A percentile compares a stretch with the other conserved stretches of the same genome.
phyloP scores from a whole-genome alignment of 2,329 filamentous ascomycete species.

The Colletotrichum coccodes region DNA sequence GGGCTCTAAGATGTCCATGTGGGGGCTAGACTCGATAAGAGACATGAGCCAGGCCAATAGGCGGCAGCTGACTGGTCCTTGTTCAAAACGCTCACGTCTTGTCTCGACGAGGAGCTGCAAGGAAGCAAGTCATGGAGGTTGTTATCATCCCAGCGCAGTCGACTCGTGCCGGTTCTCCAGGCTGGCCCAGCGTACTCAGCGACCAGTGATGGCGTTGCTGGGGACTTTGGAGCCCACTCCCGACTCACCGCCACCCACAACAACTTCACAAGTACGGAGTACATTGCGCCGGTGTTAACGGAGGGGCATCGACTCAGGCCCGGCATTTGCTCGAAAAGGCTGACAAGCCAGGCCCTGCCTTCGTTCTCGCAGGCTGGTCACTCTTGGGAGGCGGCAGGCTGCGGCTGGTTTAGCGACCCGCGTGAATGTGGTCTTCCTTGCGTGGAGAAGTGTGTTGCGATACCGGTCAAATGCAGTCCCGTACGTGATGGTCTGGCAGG shows the following conservation, averaged over 20 bases:
- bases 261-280: neutral
- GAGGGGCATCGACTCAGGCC: neutral
- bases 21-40: conserved; percentile 27
- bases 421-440: neutral
- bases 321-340: conserved; percentile 20
- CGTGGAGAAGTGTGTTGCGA: conserved; percentile 14
- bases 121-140: conserved; percentile 21
- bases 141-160: conserved; percentile 19
- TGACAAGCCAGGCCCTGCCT: conserved; percentile 6
- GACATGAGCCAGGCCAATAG: conserved; percentile 21
- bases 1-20: conserved; percentile 30
- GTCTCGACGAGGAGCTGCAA: conserved; percentile 17
- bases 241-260: conserved; percentile 32
- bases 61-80: conserved; percentile 7
- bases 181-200: conserved; percentile 1
- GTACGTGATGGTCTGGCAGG: neutral
- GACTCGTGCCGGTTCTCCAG: conserved; percentile 26
- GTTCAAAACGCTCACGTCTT: conserved; percentile 26
- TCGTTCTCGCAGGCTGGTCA: neutral
- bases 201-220: conserved; percentile 24
- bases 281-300: conserved; percentile 17
- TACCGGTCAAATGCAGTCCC: conserved; percentile 6
- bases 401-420: neutral
- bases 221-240: conserved; percentile 4
- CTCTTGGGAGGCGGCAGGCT: neutral